These are phyloP conservation scores for Penicillium sp. DNA, from an alignment of 2,329 filamentous ascomycete genomes.

Conservation along the genomic window DNA sequence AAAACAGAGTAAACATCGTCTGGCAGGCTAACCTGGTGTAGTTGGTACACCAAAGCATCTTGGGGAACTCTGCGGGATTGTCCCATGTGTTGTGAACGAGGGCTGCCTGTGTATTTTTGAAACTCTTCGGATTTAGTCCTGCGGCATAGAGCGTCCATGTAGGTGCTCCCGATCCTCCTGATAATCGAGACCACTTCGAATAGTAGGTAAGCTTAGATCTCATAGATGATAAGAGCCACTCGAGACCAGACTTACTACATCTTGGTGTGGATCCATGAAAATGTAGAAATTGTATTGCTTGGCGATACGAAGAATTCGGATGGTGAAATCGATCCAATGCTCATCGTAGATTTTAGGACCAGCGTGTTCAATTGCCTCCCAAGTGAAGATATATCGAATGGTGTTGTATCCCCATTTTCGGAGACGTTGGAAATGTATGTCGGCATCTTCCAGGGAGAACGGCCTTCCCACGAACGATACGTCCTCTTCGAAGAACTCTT, in stretches of 20 bases:
- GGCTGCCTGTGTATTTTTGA: conserved; percentile 83
- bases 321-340: conserved; percentile 87
- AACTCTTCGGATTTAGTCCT: conserved; percentile 81
- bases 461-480: conserved; percentile 86
- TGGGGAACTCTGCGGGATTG: conserved; percentile 80
- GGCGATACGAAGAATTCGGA: conserved; percentile 76
- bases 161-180: conserved; percentile 90
- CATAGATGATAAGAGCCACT: too few species aligned
- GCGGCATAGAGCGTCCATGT: conserved; percentile 98
- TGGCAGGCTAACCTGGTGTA: conserved; percentile 84
- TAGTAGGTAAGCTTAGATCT: conserved; percentile 35
- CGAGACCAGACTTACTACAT: conserved; percentile 65
- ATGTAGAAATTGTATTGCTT: conserved; percentile 92
- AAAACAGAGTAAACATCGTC: conserved; percentile 93
- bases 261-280: conserved; percentile 98
- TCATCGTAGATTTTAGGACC: conserved; percentile 93
- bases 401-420: conserved; percentile 93
- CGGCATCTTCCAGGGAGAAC: conserved; percentile 78
- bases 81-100: conserved; percentile 93
- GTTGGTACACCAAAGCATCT: conserved; percentile 99
- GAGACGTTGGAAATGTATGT: conserved; percentile 79
- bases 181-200: conserved; percentile 82
- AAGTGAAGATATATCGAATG: conserved; percentile 94
- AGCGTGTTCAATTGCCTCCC: conserved; percentile 92
- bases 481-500: conserved; percentile 89